These are phyloP conservation scores for Starmera dryadoides DNA, from an alignment of 805 yeast genomes.

Conservation along the genomic window DNA sequence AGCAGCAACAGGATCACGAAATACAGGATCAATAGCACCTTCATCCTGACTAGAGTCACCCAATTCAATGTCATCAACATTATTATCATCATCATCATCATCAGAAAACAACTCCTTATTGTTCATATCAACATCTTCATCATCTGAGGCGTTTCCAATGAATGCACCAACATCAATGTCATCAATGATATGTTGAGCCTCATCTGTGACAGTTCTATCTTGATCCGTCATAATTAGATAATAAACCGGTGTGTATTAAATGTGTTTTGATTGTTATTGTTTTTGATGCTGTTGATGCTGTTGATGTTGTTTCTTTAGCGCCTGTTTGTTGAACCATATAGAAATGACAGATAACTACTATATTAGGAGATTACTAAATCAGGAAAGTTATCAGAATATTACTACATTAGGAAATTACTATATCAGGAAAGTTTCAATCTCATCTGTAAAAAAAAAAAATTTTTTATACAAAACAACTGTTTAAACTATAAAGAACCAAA, in stretches of 20 bases:
- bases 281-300: neutral
- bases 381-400: neutral
- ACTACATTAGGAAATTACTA: neutral
- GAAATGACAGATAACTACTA: no score
- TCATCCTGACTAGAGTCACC: conserved; percentile 14
- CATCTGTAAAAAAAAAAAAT: neutral
- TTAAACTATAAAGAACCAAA: no score
- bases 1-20: conserved; percentile 25
- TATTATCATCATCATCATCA: conserved; percentile 9
- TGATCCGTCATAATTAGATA: neutral
- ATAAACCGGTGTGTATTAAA: no score
- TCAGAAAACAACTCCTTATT: conserved; percentile 12
- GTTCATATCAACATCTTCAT: conserved; percentile 13
- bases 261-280: neutral
- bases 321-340: no score
- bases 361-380: neutral
- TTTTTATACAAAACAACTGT: no score
- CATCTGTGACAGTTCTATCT: conserved; percentile 1
- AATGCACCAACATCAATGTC: conserved; percentile 25
- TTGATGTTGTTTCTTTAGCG: neutral
- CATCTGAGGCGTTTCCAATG: conserved; percentile 10
- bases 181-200: conserved; percentile 21
- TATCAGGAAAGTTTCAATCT: neutral
- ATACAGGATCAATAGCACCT: conserved; percentile 3
- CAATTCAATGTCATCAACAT: conserved; percentile 1